Percentiles rank a stretch among this genome's conserved stretches.
phyloP scores from a whole-genome alignment of 2,329 filamentous ascomycete species.

The Cryoendolithus antarcticus region DNA sequence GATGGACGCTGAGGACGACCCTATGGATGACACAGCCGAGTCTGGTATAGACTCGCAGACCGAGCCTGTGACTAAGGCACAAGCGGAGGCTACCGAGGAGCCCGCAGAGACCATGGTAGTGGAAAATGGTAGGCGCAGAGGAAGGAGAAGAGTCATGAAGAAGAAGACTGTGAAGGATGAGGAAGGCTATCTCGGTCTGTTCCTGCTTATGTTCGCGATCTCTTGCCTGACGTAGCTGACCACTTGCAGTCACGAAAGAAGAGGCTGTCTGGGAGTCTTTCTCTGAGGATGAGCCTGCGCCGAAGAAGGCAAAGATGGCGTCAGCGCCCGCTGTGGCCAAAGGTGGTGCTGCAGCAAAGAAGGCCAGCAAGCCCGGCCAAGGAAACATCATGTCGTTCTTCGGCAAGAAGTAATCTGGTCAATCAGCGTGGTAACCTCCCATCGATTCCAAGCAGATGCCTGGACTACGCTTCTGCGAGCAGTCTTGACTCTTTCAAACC shows the following conservation, averaged over 20 bases:
- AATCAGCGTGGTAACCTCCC: no score
- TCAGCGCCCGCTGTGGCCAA: constrained; percentile 21
- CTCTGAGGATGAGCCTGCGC: constrained; percentile 69
- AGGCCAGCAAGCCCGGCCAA: constrained; percentile 39
- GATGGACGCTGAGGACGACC: constrained; percentile 53
- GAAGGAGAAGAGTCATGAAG: constrained; percentile 68
- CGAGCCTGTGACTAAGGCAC: constrained; percentile 47
- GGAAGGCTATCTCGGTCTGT: constrained; percentile 74
- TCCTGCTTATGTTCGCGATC: neutral
- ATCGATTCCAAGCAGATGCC: no score
- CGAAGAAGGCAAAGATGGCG: constrained; percentile 41
- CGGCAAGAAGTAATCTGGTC: constrained; percentile 51
- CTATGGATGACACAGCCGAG: constrained; percentile 14
- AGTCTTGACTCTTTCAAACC: no score
- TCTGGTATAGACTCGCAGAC: constrained; percentile 21
- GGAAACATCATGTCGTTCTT: constrained; percentile 92
- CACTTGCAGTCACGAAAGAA: constrained; percentile 63
- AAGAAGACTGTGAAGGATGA: constrained; percentile 81
- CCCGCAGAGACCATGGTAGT: constrained; percentile 37
- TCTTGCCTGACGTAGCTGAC: constrained; percentile 7
- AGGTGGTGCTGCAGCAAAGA: constrained; percentile 40
- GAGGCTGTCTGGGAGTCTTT: constrained; percentile 83
- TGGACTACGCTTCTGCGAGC: no score
- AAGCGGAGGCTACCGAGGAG: constrained; percentile 33
- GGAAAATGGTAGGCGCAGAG: constrained; percentile 56